phyloP scores from a whole-genome alignment of 164 flowering plant species.

The Liriodendron chinense region DNA sequence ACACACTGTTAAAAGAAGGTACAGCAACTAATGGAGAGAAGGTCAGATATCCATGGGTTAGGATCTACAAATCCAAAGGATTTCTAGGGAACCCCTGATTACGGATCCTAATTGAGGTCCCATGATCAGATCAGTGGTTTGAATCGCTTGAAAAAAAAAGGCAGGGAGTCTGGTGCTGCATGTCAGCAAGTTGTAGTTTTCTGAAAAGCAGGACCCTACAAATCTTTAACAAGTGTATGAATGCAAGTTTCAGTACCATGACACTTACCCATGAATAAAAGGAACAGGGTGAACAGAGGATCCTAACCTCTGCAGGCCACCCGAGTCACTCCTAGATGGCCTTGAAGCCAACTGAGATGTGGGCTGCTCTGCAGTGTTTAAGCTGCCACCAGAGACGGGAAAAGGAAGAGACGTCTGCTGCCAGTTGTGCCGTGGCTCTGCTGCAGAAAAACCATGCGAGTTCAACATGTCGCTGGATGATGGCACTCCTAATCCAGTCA shows the following conservation, averaged over 20 bases:
- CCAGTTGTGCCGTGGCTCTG: slow-evolving; percentile 14
- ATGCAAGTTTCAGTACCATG: not conserved
- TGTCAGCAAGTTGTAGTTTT: no score
- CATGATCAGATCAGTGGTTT: no score
- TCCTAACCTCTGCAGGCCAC: slow-evolving; percentile 10
- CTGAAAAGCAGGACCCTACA: no score
- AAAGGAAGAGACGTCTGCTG: slow-evolving; percentile 7
- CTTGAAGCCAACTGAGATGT: slow-evolving; percentile 5
- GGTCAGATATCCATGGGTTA: no score
- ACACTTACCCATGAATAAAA: slow-evolving; percentile 15
- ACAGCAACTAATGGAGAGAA: no score
- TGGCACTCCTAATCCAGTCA: not conserved
- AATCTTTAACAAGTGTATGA: no score
- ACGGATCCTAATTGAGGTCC: no score
- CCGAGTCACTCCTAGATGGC: slow-evolving; percentile 5
- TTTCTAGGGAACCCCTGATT: no score
- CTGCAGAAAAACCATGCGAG: slow-evolving; percentile 7
- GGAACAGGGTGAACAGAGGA: slow-evolving; percentile 6
- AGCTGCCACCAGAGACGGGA: not conserved
- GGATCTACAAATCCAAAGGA: no score
- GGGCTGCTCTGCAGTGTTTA: slow-evolving; percentile 1
- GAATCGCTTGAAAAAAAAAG: no score
- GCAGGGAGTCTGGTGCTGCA: no score
- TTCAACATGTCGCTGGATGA: not conserved
- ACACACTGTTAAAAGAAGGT: no score